Percentiles rank a stretch among this genome's conserved stretches.
These are phyloP conservation scores for Chaetomiaceae sp. DNA, from an alignment of 2,329 filamentous ascomycete genomes.

Conservation along the genomic window DNA sequence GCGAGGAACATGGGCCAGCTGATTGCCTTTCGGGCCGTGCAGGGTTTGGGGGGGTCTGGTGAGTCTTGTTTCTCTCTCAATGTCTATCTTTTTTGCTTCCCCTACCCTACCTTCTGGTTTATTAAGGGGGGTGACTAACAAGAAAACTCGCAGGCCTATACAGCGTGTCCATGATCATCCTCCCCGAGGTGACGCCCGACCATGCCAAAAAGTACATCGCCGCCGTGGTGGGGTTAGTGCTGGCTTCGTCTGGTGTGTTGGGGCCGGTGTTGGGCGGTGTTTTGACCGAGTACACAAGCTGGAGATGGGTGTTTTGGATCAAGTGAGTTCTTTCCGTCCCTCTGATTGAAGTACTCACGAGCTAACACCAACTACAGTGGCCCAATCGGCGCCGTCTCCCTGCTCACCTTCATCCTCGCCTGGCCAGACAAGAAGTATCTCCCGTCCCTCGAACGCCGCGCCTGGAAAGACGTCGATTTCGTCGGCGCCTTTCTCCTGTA, in stretches of 20 bases:
- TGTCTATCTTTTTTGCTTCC: no score
- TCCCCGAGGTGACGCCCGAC: slow-evolving; percentile 45
- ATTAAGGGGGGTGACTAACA: no score
- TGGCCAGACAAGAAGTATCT: slow-evolving; percentile 46
- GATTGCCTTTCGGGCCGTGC: slow-evolving; percentile 45
- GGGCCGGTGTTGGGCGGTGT: slow-evolving; percentile 49
- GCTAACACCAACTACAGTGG: slow-evolving; percentile 34
- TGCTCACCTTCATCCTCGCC: slow-evolving; percentile 42
- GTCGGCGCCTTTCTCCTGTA: slow-evolving; percentile 47
- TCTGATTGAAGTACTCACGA: neutral
- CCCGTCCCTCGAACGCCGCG: slow-evolving; percentile 34
- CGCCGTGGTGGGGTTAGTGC: slow-evolving; percentile 44
- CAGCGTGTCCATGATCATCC: slow-evolving; percentile 51
- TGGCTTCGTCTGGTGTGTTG: slow-evolving; percentile 45
- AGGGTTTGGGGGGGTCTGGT: slow-evolving; percentile 50
- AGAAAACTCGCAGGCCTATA: slow-evolving; percentile 39
- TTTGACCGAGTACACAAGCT: slow-evolving; percentile 44
- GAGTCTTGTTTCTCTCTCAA: slow-evolving; percentile 18
- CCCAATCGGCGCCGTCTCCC: slow-evolving; percentile 44
- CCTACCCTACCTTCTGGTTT: no score
- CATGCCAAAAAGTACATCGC: slow-evolving; percentile 40
- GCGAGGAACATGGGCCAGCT: slow-evolving; percentile 40
- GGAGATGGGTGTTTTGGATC: slow-evolving; percentile 57
- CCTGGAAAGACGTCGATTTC: slow-evolving; percentile 49
- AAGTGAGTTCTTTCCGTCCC: slow-evolving; percentile 39